phyloP scores from a whole-genome alignment of 1,284 basidiomycete genomes.

The Cryptococcus depauperatus region DNA sequence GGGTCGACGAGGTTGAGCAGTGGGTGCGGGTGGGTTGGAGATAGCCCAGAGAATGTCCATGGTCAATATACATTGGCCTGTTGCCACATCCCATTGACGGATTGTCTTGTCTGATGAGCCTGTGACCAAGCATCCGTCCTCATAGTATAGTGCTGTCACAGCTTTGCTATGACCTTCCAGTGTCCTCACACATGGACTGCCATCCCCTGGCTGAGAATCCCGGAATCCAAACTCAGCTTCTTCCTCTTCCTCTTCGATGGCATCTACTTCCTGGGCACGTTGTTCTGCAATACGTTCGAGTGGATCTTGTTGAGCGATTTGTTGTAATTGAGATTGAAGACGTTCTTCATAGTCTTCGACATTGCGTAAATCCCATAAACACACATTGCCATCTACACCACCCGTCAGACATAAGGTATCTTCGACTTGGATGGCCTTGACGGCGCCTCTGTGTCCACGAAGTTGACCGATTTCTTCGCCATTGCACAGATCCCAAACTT shows the following conservation, averaged over 20 bases:
- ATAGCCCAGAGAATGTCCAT: conserved; percentile 99
- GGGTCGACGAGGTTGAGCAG: conserved; percentile 25
- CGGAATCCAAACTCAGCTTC: conserved; percentile 25
- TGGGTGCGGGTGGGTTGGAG: conserved; percentile 64
- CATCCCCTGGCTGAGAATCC: conserved; percentile 32
- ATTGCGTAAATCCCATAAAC: conserved; percentile 77
- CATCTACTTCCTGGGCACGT: conserved; percentile 11
- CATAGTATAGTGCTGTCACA: conserved; percentile 89
- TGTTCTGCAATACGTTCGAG: conserved; percentile 38
- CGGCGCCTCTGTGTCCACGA: conserved; percentile 65
- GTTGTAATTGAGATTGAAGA: conserved; percentile 48
- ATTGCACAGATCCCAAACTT: conserved; percentile 49
- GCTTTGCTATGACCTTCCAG: conserved; percentile 88
- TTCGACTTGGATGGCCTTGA: conserved; percentile 91
- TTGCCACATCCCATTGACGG: conserved; percentile 94
- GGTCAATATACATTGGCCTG: conserved; percentile 95
- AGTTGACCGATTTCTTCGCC: conserved; percentile 73
- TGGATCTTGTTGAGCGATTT: conserved; percentile 24
- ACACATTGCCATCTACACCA: conserved; percentile 72
- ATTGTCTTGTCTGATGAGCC: conserved; percentile 98
- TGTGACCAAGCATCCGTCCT: conserved; percentile 87
- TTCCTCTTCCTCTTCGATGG: conserved; percentile 22
- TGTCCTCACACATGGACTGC: conserved; percentile 61
- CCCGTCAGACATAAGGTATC: conserved; percentile 86
- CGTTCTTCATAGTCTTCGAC: conserved; percentile 68